phyloP scores from a whole-genome alignment of 2,329 filamentous ascomycete species.

The Aureobasidium subglaciale region DNA sequence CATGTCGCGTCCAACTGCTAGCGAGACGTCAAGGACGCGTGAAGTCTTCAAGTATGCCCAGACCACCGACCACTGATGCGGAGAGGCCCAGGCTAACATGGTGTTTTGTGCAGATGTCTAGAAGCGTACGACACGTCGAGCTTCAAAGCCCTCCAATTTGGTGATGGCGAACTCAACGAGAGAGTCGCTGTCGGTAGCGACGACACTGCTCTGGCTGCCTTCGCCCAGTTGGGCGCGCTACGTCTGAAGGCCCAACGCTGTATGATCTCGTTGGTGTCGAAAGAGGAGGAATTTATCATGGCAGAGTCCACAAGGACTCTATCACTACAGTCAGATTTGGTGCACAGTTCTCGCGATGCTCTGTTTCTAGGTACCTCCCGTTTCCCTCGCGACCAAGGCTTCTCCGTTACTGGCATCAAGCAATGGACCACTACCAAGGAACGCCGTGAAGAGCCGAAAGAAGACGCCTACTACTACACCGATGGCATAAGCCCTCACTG shows the following conservation, averaged over 20 bases:
- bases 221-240: constrained; percentile 45
- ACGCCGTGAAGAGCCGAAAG: constrained; percentile 19
- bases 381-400: constrained; percentile 28
- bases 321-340: constrained; percentile 31
- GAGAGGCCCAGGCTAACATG: background rate
- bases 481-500: constrained; percentile 21
- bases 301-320: constrained; percentile 45
- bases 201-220: constrained; percentile 41
- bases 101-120: background rate
- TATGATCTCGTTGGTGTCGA: constrained; percentile 45
- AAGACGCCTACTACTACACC: constrained; percentile 20
- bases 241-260: constrained; percentile 42
- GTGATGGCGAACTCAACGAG: constrained; percentile 14
- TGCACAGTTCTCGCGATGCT: constrained; percentile 25
- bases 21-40: constrained; percentile 1
- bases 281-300: constrained; percentile 43
- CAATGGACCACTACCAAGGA: constrained; percentile 21
- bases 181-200: constrained; percentile 13
- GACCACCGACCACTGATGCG: background rate
- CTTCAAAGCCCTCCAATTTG: background rate
- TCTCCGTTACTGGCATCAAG: constrained; percentile 28
- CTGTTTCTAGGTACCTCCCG: constrained; percentile 32
- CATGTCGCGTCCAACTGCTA: background rate
- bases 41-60: constrained; percentile 6
- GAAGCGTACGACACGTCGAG: background rate